These are phyloP conservation scores for Trypanosoma cruzi DNA, from an alignment of 208 protist species.

Conservation along the genomic window DNA sequence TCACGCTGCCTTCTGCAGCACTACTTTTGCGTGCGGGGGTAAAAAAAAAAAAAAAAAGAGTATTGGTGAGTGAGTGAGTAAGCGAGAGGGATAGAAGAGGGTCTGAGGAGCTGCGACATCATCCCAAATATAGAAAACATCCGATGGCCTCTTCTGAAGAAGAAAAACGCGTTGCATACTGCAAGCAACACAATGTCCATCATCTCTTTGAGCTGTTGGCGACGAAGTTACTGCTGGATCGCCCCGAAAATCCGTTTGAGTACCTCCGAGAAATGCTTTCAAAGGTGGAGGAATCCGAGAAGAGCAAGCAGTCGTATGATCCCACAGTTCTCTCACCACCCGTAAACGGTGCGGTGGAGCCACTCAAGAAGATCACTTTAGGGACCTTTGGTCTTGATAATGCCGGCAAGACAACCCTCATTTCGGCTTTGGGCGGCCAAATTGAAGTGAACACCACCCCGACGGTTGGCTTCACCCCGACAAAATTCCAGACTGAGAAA, in stretches of 20 bases:
- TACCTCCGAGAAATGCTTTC: slow-evolving; percentile 78
- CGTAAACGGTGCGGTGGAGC: slow-evolving; percentile 4
- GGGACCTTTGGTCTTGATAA: slow-evolving; percentile 90
- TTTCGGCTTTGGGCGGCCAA: slow-evolving; percentile 97
- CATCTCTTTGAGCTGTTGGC: slow-evolving; percentile 92
- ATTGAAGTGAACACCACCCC: slow-evolving; percentile 92
- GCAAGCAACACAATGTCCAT: slow-evolving; percentile 90
- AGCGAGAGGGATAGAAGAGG: not conserved
- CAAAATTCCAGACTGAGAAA: slow-evolving; percentile 84
- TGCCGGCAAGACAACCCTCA: slow-evolving; percentile 98
- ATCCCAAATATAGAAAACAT: not conserved
- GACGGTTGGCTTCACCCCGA: slow-evolving; percentile 88
- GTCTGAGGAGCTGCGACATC: not conserved
- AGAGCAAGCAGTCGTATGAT: slow-evolving; percentile 81
- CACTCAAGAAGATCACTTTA: slow-evolving; percentile 70
- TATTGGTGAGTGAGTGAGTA: too few relatives aligned
- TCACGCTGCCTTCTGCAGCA: not conserved
- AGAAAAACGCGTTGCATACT: slow-evolving; percentile 76
- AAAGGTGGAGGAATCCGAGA: slow-evolving; percentile 77
- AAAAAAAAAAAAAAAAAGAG: too few relatives aligned
- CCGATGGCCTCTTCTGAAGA: slow-evolving; percentile 56
- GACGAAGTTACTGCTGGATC: slow-evolving; percentile 82
- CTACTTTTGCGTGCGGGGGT: not conserved
- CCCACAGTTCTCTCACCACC: slow-evolving; percentile 66
- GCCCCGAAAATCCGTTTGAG: slow-evolving; percentile 85